These are phyloP conservation scores for Laetiporus sulphureus DNA, from an alignment of 1,284 basidiomycete genomes.

Conservation along the genomic window DNA sequence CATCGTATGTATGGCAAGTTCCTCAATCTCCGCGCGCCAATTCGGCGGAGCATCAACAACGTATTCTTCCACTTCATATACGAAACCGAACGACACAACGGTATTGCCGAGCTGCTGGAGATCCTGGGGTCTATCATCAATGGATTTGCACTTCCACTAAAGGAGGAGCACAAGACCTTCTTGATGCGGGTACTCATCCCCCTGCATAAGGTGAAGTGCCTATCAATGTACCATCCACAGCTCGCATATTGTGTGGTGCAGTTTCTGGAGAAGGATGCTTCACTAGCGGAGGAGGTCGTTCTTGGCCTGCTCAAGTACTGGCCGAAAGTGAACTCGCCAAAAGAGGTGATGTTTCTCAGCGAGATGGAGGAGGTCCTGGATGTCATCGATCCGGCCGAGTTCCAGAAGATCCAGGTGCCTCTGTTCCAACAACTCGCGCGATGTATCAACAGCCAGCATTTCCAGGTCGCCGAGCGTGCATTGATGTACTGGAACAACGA, in stretches of 20 bases:
- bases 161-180: slow-evolving; percentile 99
- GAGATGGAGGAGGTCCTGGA: slow-evolving; percentile 99
- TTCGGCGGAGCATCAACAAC: slow-evolving; percentile 98
- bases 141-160: slow-evolving; percentile 95
- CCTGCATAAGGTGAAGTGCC: slow-evolving; percentile 95
- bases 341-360: slow-evolving; percentile 99
- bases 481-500: slow-evolving; percentile 99
- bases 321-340: slow-evolving; percentile 99
- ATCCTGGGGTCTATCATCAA: slow-evolving; percentile 99
- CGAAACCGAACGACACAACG: slow-evolving; percentile 98
- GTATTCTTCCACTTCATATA: slow-evolving; percentile 99
- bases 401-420: slow-evolving; percentile 92
- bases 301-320: slow-evolving; percentile 93
- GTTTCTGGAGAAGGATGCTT: slow-evolving; percentile 95
- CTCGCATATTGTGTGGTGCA: slow-evolving; percentile 99
- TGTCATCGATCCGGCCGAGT: slow-evolving; percentile 95
- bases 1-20: slow-evolving; percentile 99
- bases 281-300: slow-evolving; percentile 93
- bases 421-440: slow-evolving; percentile 93
- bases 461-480: slow-evolving; percentile 95
- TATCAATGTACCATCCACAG: slow-evolving; percentile 97
- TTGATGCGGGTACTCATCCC: slow-evolving; percentile 94
- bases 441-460: slow-evolving; percentile 99
- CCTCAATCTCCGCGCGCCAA: slow-evolving; percentile 96
- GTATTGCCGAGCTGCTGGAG: slow-evolving; percentile 96